phyloP scores from a whole-genome alignment of 78 protist species.

The Dictyostelium firmibasis region DNA sequence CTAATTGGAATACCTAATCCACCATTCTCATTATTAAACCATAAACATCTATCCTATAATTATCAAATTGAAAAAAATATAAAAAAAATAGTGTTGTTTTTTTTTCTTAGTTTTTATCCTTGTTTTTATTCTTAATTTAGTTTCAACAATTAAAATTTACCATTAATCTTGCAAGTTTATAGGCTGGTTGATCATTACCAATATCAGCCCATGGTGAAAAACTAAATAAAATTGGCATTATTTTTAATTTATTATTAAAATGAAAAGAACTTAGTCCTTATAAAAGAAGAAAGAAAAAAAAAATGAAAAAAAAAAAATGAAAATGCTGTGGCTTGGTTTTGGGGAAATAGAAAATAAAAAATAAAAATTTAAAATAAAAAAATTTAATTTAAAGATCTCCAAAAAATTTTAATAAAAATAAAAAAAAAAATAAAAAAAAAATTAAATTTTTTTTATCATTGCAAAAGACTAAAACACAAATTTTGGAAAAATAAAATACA shows the following conservation, averaged over 20 bases:
- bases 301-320: no score
- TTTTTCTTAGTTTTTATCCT: neutral
- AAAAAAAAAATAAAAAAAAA: no score
- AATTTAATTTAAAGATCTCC: neutral
- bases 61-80: neutral
- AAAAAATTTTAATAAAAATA: no score
- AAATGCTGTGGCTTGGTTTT: neutral
- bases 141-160: neutral
- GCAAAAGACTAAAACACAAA: no score
- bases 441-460: no score
- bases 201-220: constrained; percentile 73
- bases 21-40: constrained; percentile 45
- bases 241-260: neutral
- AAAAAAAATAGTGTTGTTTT: neutral
- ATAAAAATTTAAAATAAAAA: no score
- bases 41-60: constrained; percentile 58
- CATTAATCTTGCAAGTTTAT: constrained; percentile 59
- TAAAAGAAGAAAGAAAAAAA: neutral
- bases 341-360: neutral
- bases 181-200: constrained; percentile 60
- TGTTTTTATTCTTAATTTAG: neutral
- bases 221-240: constrained; percentile 20
- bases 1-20: constrained; percentile 61
- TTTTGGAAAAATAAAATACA: no score
- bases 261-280: neutral